Evolutionary conservation across 1,139 yeast genomes (phyloP).

Genomic region (Pichia sp.): DNA sequence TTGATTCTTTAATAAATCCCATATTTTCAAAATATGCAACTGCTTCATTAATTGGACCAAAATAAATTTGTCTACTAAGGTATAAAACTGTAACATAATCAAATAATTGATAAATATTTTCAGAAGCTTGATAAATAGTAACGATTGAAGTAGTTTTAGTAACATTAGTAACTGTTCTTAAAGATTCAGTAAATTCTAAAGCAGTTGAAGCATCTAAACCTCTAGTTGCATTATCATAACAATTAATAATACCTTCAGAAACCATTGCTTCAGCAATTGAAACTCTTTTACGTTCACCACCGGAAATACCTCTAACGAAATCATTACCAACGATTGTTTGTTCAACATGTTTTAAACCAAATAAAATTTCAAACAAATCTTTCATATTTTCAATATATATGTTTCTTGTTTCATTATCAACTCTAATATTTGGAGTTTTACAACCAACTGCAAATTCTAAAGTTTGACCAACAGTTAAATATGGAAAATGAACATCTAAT

Average conservation of each 20-base stretch:
- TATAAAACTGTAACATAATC: conserved; percentile 72
- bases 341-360: conserved; percentile 46
- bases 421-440: conserved; percentile 40
- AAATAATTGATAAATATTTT: conserved; percentile 67
- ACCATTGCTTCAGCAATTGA: conserved; percentile 64
- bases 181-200: conserved; percentile 63
- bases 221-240: conserved; percentile 73
- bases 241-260: conserved; percentile 54
- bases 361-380: conserved; percentile 45
- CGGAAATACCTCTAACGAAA: conserved; percentile 70
- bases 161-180: conserved; percentile 57
- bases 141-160: conserved; percentile 59
- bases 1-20: conserved; percentile 66
- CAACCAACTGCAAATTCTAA: conserved; percentile 38
- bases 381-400: conserved; percentile 36
- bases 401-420: conserved; percentile 34
- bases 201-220: conserved; percentile 76
- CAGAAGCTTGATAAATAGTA: conserved; percentile 79
- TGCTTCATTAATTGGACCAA: conserved; percentile 59
- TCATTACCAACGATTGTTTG: conserved; percentile 69
- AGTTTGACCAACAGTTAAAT: conserved; percentile 39
- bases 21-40: conserved; percentile 53
- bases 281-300: conserved; percentile 79
- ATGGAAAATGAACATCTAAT: conserved; percentile 41
- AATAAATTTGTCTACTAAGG: conserved; percentile 73